phyloP scores from a whole-genome alignment of 495 filamentous ascomycete genomes.

The Penicillium arizonense region DNA sequence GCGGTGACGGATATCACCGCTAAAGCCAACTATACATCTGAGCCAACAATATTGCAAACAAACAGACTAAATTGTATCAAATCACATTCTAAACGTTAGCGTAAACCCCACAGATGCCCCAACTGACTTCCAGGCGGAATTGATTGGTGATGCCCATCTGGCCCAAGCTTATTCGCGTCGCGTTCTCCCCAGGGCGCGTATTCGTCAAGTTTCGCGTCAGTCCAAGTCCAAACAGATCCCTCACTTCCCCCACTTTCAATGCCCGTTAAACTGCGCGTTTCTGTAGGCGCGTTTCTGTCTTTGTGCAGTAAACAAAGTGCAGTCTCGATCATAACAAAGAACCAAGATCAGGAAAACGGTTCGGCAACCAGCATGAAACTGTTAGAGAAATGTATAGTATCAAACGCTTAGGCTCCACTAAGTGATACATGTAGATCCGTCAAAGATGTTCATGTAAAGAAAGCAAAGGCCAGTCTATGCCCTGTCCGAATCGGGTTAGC shows the following conservation, averaged over 20 bases:
- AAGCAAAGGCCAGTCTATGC: neutral
- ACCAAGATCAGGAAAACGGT: neutral
- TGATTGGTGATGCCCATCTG: slow-evolving; percentile 9
- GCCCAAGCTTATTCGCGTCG: slow-evolving; percentile 21
- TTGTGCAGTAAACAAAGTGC: slow-evolving; percentile 2
- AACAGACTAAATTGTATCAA: neutral
- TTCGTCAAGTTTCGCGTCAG: slow-evolving; percentile 13
- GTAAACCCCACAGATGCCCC: too few relatives aligned
- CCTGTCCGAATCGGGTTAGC: slow-evolving; percentile 34
- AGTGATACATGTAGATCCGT: too few relatives aligned
- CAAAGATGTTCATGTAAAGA: neutral
- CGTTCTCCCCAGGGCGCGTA: slow-evolving; percentile 20
- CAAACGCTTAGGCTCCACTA: neutral
- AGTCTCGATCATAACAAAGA: slow-evolving; percentile 7
- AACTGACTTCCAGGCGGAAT: neutral
- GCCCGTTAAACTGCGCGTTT: neutral
- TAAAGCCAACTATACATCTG: neutral
- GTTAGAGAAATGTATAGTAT: neutral
- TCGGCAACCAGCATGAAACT: slow-evolving; percentile 7
- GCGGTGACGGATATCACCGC: slow-evolving; percentile 8
- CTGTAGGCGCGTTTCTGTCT: neutral
- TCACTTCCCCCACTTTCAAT: slow-evolving; percentile 1
- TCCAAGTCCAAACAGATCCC: neutral
- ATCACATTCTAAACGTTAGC: too few relatives aligned
- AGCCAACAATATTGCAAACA: neutral